Conservation (phyloP, 139 green algal genomes). For the Chlorella vulgaris region DNA sequence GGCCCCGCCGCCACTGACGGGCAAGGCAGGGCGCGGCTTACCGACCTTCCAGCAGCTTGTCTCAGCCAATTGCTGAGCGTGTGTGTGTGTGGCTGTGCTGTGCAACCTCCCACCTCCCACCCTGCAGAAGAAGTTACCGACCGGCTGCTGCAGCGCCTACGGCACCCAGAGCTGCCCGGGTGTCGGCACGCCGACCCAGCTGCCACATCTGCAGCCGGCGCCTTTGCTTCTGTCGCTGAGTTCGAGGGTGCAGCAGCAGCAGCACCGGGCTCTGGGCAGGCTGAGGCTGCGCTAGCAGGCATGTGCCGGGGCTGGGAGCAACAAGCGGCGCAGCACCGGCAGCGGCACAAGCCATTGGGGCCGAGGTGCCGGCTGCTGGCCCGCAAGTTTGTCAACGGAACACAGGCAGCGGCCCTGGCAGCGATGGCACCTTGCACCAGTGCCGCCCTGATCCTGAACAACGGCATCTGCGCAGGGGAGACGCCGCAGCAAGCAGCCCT, state of each 20-base stretch:
- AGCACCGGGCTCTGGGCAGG: neutral
- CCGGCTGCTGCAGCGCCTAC: neutral
- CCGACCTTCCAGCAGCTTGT: too few species aligned
- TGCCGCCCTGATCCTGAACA: neutral
- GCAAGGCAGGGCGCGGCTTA: too few species aligned
- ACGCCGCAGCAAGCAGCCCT: neutral
- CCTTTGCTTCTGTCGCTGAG: neutral
- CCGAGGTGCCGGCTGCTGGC: constrained; percentile 11
- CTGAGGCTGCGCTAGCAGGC: neutral
- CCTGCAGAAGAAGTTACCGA: neutral
- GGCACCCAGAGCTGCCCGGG: neutral
- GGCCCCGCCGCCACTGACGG: too few species aligned
- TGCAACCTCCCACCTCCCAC: neutral
- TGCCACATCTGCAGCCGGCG: neutral
- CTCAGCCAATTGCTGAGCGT: too few species aligned
- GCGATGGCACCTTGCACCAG: constrained; percentile 8
- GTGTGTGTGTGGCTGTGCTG: too few species aligned
- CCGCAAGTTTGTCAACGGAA: constrained; percentile 17
- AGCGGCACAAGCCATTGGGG: constrained; percentile 1
- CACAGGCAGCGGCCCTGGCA: neutral
- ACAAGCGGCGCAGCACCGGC: neutral
- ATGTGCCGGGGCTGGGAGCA: neutral
- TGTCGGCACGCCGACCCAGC: neutral
- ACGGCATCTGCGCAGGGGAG: neutral
- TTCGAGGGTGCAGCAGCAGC: neutral